These are phyloP conservation scores for Ambrosiella cleistominuta DNA, from an alignment of 2,329 filamentous ascomycete species.

Conservation along the genomic window DNA sequence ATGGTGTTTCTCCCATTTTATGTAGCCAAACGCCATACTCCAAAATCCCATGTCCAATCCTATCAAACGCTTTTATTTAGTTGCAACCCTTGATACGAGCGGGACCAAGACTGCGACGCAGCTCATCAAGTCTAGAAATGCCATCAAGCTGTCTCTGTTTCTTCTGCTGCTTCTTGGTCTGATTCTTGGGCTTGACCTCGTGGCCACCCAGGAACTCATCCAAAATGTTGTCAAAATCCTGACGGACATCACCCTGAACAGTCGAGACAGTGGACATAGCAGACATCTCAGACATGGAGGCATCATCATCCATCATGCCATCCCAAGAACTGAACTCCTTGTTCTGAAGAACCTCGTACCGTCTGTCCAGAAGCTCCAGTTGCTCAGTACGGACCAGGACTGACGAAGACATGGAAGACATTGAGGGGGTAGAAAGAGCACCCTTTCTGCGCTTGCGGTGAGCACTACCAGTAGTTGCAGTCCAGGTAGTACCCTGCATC, in stretches of 20 bases:
- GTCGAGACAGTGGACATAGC: conserved; percentile 46
- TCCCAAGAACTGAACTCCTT: conserved; percentile 43
- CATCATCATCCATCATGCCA: conserved; percentile 24
- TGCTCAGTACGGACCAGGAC: conserved; percentile 77
- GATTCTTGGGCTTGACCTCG: conserved; percentile 31
- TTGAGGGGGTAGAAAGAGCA: conserved; percentile 70
- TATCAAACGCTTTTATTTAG: not conserved
- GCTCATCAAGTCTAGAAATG: conserved; percentile 78
- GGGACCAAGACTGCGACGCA: conserved; percentile 62
- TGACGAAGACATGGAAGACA: conserved; percentile 83
- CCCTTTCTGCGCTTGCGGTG: conserved; percentile 90
- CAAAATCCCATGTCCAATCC: not conserved
- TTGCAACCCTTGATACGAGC: conserved; percentile 36
- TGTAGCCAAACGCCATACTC: conserved; percentile 5
- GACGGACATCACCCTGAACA: conserved; percentile 48
- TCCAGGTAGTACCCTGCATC: conserved; percentile 52
- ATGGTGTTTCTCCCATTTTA: not conserved
- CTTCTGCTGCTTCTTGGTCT: conserved; percentile 60
- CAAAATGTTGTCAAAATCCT: conserved; percentile 77
- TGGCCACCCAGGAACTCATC: conserved; percentile 69
- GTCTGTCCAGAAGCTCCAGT: conserved; percentile 64
- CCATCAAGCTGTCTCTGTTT: conserved; percentile 68
- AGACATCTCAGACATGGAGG: conserved; percentile 38
- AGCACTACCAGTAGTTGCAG: conserved; percentile 61
- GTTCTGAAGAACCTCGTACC: conserved; percentile 73